Base-by-base conservation (phyloP, 371 early-diverging fungal genomes). In the Syncephalis fuscata region DNA sequence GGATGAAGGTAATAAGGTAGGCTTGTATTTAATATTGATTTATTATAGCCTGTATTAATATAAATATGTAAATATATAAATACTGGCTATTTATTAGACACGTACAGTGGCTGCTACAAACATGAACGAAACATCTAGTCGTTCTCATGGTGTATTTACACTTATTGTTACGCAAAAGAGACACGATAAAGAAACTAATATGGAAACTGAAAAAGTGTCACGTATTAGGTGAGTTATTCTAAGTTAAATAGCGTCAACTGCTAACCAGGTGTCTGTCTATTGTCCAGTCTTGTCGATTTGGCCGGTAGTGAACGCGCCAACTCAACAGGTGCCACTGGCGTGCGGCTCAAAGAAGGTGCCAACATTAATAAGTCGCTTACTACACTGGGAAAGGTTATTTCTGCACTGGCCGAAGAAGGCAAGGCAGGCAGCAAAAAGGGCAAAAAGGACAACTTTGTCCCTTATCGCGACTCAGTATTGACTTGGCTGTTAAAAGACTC, bases 261-360 rank as follows among this genome's bases (percentile, higher is more conserved):
- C 44, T 44, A 44, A 44, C 22, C 44, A 4, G n/a, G 25, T 14
- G 9, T 39, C 39, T 3, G 20, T 36, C 5, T 20, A 38, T 22
- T 14, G 23, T 17, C 22, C 37, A 85, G 82, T 64, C 63, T 88
- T 43, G 85, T 88, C 1, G 88, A 88, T 68, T 62, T 88, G 44
- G 98, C 96, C 8, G 97, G 98, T 45, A 88, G 90, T 54, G 99
- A 99, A 66, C 76, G 99, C 22, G 88, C 92, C 17, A 80, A 87
- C 43, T 80, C 88, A 43, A 98, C 99, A 0, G 91, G 94, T 39
- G 95, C 94, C 2, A 87, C 91, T 16, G 98, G 99, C 15, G 71
- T 70, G n/a, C 76, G 99, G 9, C 64, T 99, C 17, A 95, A 94
- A 60, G 99, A 99, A 69, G 98, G 98, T n/a, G 90, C 92, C 22